Base-by-base conservation (phyloP, 768 basidiomycete genomes). In the Nidularia pulvinata region DNA sequence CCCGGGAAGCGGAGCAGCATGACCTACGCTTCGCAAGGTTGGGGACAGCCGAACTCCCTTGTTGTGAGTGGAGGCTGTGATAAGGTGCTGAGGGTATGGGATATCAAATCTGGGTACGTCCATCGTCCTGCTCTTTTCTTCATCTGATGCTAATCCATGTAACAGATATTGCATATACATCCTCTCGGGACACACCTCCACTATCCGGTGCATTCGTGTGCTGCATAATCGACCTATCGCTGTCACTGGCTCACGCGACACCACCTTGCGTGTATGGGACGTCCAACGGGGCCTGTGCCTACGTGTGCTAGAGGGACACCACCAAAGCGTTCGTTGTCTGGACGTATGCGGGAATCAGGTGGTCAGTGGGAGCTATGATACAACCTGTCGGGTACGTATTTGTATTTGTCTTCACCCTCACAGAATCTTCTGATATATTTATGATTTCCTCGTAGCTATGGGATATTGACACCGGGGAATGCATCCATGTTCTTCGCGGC, bases 41-140 rank as follows among this genome's bases (percentile, higher is more conserved):
- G 93, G 92, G 95, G 95, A 0, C 91, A 95, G 64, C 83, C 85
- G 1, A 83, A 84, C 48, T 76, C 92, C 6, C 73, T 97, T 5
- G 84, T 96, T 16, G 89, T 98, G 22, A 94, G 89, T 55, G 95
- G 92, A 1, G 95, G 95, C 4, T 97, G 96, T 61, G 96, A 99
- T 64, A 89, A 95, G 60, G 82, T 84, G 45, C 72, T 99, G n/a
- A 78, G 89, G 35, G 92, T 99, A 0, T 98, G 95, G 95, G 93
- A 97, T 64, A 83, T 89, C 6, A 78, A 82, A 49, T 85, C 90
- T 14, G 95, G 95, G 89, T 95, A 62, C 47, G 85, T 65, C 13
- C 7, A 14, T 46, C 45, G 49, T 49, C 16, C 19, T 43, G 30
- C 55, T 33, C 47, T 54, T 33, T 10, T 16, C 13, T 33, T 30